These are phyloP conservation scores for Grosmannia clavigera DNA, from an alignment of 2,329 filamentous ascomycete genomes.

Conservation along the genomic window DNA sequence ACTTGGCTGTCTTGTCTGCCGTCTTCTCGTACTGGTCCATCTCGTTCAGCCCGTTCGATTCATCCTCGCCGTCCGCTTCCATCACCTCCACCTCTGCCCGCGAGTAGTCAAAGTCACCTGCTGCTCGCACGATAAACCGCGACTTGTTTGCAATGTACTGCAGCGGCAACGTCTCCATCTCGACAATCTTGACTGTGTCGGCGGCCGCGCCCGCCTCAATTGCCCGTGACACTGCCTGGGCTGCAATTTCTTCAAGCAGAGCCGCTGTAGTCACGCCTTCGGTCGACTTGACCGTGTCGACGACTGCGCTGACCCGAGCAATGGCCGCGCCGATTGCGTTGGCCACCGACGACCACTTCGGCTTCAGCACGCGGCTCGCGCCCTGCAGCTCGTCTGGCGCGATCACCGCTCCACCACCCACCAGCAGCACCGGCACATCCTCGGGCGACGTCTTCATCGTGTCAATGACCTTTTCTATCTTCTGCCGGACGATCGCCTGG, in stretches of 20 bases:
- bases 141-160: conserved; percentile 42
- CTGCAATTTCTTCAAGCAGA: conserved; percentile 24
- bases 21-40: conserved; percentile 18
- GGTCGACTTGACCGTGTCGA: conserved; percentile 38
- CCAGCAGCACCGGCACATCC: conserved; percentile 47
- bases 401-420: conserved; percentile 50
- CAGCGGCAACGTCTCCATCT: conserved; percentile 41
- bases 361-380: conserved; percentile 43
- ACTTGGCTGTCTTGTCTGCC: conserved; percentile 5
- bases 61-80: neutral
- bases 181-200: conserved; percentile 33
- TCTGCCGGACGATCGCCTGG: conserved; percentile 29
- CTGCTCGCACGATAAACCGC: conserved; percentile 45
- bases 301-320: conserved; percentile 42
- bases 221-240: conserved; percentile 30
- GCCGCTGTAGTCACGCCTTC: conserved; percentile 26
- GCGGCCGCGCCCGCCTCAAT: conserved; percentile 31
- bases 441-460: conserved; percentile 50
- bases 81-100: conserved; percentile 9
- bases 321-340: conserved; percentile 55
- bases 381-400: conserved; percentile 42
- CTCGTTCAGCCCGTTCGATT: neutral
- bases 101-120: conserved; percentile 41
- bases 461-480: conserved; percentile 44
- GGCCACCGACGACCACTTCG: conserved; percentile 44